A percentile compares a stretch with the other conserved stretches of the same genome.
Conservation (phyloP, 257 asterid genomes). For the Striga asiatica region DNA sequence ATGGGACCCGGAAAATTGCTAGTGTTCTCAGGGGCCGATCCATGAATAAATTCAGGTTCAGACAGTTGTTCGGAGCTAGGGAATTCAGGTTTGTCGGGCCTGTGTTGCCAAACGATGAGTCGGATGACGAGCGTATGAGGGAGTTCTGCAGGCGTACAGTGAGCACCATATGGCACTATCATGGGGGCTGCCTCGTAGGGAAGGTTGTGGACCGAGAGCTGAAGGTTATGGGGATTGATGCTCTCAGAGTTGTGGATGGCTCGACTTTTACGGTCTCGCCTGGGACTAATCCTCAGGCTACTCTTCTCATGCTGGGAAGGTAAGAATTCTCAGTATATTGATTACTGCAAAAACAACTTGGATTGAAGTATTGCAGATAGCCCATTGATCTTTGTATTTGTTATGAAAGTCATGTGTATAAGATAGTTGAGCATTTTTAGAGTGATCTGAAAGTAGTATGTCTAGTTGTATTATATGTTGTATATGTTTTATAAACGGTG, state of each 20-base stretch:
- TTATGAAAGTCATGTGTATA: no score
- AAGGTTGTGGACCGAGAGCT: constrained; percentile 55
- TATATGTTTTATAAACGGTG: no score
- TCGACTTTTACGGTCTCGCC: constrained; percentile 59
- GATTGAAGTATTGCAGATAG: no score
- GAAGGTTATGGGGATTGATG: constrained; percentile 50
- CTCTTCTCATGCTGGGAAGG: constrained; percentile 97
- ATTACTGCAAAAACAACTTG: no score
- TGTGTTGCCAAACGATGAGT: constrained; percentile 30
- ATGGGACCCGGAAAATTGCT: constrained; percentile 41
- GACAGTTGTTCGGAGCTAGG: constrained; percentile 24
- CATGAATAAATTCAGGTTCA: constrained; percentile 27
- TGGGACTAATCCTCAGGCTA: constrained; percentile 91
- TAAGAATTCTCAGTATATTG: no score
- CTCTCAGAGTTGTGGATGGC: constrained; percentile 64
- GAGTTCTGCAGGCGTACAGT: constrained; percentile 65
- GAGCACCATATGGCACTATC: constrained; percentile 80
- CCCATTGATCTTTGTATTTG: no score
- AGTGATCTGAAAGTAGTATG: no score
- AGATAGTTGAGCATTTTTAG: no score
- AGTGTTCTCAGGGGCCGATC: constrained; percentile 36
- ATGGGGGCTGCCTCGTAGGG: constrained; percentile 77
- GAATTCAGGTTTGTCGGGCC: constrained; percentile 35
- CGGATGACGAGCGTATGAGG: constrained; percentile 35
- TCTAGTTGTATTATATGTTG: no score